Percentiles rank a stretch among this genome's conserved stretches.
Conservation (phyloP, 139 green algal genomes). For the Protoeuglena noctilucae region DNA sequence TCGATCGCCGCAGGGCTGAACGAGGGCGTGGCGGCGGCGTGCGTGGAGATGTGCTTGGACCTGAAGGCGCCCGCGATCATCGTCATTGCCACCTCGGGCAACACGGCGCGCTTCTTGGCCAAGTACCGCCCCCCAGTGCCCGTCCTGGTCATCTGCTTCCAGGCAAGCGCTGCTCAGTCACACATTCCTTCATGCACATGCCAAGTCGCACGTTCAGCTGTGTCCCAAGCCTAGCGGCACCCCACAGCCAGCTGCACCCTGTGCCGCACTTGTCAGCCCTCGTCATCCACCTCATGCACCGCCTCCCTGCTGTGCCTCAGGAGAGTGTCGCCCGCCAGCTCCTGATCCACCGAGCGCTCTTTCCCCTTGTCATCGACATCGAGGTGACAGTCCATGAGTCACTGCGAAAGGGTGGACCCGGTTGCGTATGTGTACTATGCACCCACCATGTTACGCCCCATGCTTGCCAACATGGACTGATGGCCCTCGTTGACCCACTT, state of each 20-base stretch:
- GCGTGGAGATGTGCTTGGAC: slow-evolving; percentile 60
- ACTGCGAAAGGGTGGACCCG: neutral
- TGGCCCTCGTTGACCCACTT: no score
- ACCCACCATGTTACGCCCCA: no score
- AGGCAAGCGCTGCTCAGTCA: neutral
- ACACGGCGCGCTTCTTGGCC: slow-evolving; percentile 55
- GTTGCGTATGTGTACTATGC: no score
- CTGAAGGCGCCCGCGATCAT: slow-evolving; percentile 65
- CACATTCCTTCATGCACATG: neutral
- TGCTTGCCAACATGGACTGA: neutral
- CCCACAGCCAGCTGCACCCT: no score
- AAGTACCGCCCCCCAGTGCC: slow-evolving; percentile 71
- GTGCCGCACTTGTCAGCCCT: no score
- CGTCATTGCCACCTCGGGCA: slow-evolving; percentile 58
- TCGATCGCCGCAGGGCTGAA: no score
- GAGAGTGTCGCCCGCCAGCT: slow-evolving; percentile 25
- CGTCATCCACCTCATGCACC: no score
- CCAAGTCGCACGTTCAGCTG: slow-evolving; percentile 13
- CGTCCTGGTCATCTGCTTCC: slow-evolving; percentile 24
- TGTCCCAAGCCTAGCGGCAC: slow-evolving; percentile 9
- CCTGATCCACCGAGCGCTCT: slow-evolving; percentile 31
- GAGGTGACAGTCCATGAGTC: no score
- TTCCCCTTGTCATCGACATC: slow-evolving; percentile 28
- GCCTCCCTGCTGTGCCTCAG: no score
- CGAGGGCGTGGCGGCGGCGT: slow-evolving; percentile 58